These are phyloP conservation scores for Mariannaea sp. DNA, from an alignment of 2,329 filamentous ascomycete species.

Conservation along the genomic window DNA sequence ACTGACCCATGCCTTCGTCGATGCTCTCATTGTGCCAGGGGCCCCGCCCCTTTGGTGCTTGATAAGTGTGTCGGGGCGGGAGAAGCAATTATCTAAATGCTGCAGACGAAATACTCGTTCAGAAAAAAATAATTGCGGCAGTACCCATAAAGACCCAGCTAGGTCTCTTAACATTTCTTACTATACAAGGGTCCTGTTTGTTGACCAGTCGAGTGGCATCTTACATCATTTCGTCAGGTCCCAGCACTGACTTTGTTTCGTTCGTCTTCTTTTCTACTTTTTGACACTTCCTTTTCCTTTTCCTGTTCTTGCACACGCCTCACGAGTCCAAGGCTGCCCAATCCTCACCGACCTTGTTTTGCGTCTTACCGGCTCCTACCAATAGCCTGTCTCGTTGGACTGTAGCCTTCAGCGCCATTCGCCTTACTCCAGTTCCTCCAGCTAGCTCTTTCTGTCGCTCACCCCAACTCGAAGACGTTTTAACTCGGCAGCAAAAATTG, in stretches of 20 bases:
- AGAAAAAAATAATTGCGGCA: conserved; percentile 34
- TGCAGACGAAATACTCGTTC: conserved; percentile 30
- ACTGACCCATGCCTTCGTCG: conserved; percentile 21
- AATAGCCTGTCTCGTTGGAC: conserved; percentile 18
- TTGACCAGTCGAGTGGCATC: conserved; percentile 31
- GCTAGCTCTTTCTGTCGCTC: conserved; percentile 17
- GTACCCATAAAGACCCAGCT: conserved; percentile 29
- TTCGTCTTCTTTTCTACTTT: conserved; percentile 27
- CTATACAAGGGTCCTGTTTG: conserved; percentile 29
- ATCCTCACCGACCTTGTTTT: conserved; percentile 13
- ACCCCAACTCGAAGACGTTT: conserved; percentile 18
- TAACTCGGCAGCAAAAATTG: conserved; percentile 21
- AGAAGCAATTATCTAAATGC: conserved; percentile 30
- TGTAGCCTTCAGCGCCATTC: conserved; percentile 19
- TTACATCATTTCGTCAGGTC: conserved; percentile 33
- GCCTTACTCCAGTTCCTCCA: conserved; percentile 14
- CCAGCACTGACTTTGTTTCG: conserved; percentile 24
- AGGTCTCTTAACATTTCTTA: conserved; percentile 26
- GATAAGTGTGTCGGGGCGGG: conserved; percentile 33
- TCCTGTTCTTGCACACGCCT: conserved; percentile 23
- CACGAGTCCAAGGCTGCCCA: conserved; percentile 23
- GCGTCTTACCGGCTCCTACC: conserved; percentile 17
- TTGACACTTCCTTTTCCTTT: conserved; percentile 24
- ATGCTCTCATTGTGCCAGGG: conserved; percentile 15
- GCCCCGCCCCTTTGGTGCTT: conserved; percentile 34